A percentile compares a stretch with the other conserved stretches of the same genome.
phyloP scores from a whole-genome alignment of 108 stramenopile genomes.

The Schizochytrium sp. region DNA sequence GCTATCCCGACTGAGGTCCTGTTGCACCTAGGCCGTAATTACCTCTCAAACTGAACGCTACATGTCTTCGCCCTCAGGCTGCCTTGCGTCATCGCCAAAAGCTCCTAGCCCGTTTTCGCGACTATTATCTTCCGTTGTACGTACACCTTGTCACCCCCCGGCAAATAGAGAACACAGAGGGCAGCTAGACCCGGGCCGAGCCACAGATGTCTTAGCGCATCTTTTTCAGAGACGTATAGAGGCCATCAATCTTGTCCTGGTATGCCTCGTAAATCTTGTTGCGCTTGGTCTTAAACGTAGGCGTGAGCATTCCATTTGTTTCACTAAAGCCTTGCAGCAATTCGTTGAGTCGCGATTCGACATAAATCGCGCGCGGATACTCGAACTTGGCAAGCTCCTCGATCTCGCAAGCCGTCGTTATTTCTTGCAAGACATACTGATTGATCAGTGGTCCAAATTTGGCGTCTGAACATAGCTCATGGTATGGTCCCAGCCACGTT shows the following conservation, averaged over 20 bases:
- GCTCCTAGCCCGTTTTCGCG: no score
- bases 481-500: neutral
- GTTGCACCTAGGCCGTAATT: no score
- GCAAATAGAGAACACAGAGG: no score
- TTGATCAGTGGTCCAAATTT: neutral
- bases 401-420: neutral
- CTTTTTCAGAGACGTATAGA: neutral
- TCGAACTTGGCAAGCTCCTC: neutral
- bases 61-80: no score
- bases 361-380: neutral
- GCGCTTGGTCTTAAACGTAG: neutral
- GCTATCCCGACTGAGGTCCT: no score
- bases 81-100: no score
- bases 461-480: neutral
- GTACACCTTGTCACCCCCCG: no score
- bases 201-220: neutral
- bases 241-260: neutral
- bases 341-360: neutral
- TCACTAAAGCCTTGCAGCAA: slow-evolving; percentile 2
- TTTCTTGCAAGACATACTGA: neutral
- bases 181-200: neutral
- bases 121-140: no score
- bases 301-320: neutral
- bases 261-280: neutral
- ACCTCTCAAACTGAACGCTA: no score